A percentile compares a stretch with the other conserved stretches of the same genome.
Conservation (phyloP, 2,329 filamentous ascomycete genomes). For the Grosmannia penicillata region DNA sequence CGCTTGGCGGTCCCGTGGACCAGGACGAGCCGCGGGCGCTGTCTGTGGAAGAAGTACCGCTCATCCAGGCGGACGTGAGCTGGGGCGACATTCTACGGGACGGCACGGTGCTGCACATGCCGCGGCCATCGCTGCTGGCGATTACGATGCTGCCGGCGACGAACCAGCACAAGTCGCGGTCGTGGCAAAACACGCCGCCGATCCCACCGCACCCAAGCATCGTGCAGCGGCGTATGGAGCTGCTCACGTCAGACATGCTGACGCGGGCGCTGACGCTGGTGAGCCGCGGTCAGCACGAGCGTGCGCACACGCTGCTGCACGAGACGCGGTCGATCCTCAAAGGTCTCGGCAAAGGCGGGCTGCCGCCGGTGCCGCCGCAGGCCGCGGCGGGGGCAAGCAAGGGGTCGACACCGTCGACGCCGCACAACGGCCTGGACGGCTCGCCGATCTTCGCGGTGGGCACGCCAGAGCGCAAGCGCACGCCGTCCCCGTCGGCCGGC, state of each 20-base stretch:
- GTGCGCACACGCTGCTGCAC: conserved; percentile 78
- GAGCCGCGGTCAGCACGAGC: conserved; percentile 80
- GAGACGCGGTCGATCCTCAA: conserved; percentile 94
- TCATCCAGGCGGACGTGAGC: conserved; percentile 86
- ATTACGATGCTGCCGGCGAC: conserved; percentile 82
- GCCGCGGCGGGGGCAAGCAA: conserved; percentile 19
- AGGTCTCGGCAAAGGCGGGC: conserved; percentile 83
- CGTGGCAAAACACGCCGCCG: conserved; percentile 53
- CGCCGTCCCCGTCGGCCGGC: conserved; percentile 35
- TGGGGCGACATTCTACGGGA: conserved; percentile 92
- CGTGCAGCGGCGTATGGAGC: conserved; percentile 92
- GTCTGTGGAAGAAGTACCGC: conserved; percentile 85
- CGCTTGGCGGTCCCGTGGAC: conserved; percentile 75
- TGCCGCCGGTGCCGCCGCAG: conserved; percentile 71
- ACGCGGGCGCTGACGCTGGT: conserved; percentile 83
- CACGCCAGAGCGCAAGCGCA: conserved; percentile 40
- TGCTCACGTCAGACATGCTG: conserved; percentile 95
- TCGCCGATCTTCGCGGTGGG: conserved; percentile 25
- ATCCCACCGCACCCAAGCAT: conserved; percentile 93
- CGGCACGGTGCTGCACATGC: conserved; percentile 70
- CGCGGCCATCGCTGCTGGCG: conserved; percentile 77
- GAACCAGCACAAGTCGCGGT: conserved; percentile 46
- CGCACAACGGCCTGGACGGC: conserved; percentile 28
- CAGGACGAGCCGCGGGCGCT: conserved; percentile 68
- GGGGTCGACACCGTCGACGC: conserved; percentile 31